These are phyloP conservation scores for Manihot esculenta DNA, from an alignment of 441 rosid genomes.

Conservation along the genomic window DNA sequence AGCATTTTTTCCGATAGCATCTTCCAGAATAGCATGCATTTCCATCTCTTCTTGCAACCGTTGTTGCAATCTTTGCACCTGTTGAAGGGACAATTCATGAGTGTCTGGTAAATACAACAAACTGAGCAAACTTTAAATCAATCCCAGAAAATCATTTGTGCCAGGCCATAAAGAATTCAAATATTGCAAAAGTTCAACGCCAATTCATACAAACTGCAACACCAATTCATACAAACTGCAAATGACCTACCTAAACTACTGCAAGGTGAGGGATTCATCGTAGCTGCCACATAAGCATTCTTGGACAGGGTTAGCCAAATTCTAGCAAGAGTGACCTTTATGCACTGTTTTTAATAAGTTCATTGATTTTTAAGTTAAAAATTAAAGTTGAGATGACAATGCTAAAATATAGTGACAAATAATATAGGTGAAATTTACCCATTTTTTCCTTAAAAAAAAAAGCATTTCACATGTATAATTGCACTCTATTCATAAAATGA, in stretches of 20 bases:
- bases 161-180: neutral
- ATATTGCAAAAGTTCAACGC: neutral
- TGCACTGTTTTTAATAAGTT: too few species aligned
- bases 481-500: neutral
- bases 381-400: too few species aligned
- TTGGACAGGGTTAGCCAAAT: too few species aligned
- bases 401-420: too few species aligned
- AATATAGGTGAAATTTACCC: too few species aligned
- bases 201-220: conserved; percentile 9
- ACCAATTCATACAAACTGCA: neutral
- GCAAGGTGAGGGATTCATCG: too few species aligned
- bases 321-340: too few species aligned
- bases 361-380: too few species aligned
- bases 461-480: neutral
- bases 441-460: neutral
- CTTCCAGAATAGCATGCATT: conserved; percentile 53
- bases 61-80: conserved; percentile 63
- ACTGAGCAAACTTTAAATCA: neutral
- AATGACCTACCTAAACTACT: neutral
- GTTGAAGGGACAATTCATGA: conserved; percentile 27
- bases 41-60: conserved; percentile 66
- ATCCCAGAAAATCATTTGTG: neutral
- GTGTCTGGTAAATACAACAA: neutral
- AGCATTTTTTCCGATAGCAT: conserved; percentile 55
- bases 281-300: too few species aligned